Evolutionary conservation across 176 grass and related monocot genomes (phyloP).

Genomic region (Thalia dealbata): DNA sequence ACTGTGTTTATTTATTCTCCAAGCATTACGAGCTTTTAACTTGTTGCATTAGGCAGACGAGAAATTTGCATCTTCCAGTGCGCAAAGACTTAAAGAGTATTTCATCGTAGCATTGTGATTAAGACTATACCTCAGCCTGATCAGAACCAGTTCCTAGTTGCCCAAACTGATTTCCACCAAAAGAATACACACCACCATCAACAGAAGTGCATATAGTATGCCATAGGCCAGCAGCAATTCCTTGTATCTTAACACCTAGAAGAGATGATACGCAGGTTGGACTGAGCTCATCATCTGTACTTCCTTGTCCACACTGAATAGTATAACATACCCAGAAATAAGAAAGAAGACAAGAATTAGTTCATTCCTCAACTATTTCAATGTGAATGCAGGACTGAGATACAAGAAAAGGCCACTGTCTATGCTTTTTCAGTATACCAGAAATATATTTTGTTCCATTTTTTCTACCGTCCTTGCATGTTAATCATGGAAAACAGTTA

Average conservation of each 20-base stretch:
- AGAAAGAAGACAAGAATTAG: not conserved
- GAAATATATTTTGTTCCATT: slow-evolving; percentile 21
- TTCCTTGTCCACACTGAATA: slow-evolving; percentile 84
- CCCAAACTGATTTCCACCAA: slow-evolving; percentile 95
- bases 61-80: not conserved
- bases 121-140: slow-evolving; percentile 73
- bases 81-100: not conserved
- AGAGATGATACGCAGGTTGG: slow-evolving; percentile 87
- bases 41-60: not conserved
- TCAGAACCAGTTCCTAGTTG: slow-evolving; percentile 96
- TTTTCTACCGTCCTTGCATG: slow-evolving; percentile 25
- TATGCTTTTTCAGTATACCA: slow-evolving; percentile 16
- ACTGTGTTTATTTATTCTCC: no score
- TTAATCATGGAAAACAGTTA: slow-evolving; percentile 20
- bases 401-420: slow-evolving; percentile 4
- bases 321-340: slow-evolving; percentile 18
- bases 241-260: slow-evolving; percentile 78
- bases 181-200: slow-evolving; percentile 90
- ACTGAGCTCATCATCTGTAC: slow-evolving; percentile 84
- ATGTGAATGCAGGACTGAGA: not conserved
- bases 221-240: slow-evolving; percentile 81
- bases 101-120: not conserved
- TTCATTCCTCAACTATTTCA: not conserved
- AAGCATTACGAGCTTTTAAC: not conserved
- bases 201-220: slow-evolving; percentile 83